Conservation (phyloP, 768 basidiomycete species). For the Suillus decipiens region DNA sequence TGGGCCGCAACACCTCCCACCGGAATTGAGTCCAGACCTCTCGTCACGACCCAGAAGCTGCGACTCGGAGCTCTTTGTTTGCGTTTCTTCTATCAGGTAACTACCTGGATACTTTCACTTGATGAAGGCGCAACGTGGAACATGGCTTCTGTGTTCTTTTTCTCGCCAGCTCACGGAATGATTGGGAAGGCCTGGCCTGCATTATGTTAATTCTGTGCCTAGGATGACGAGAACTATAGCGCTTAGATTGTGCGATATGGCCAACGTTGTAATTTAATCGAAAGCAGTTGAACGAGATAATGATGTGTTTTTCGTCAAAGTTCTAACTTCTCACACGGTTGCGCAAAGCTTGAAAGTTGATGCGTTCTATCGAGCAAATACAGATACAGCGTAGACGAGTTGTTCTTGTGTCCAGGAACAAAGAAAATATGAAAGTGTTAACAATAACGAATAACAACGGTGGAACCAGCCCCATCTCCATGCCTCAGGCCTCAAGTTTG, state of each 20-base stretch:
- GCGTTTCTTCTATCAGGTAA: neutral
- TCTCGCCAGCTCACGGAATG: neutral
- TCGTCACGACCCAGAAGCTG: slow-evolving; percentile 18
- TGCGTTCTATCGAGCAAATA: slow-evolving; percentile 14
- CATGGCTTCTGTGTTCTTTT: neutral
- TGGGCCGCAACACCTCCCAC: neutral
- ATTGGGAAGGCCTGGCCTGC: neutral
- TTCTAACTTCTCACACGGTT: neutral
- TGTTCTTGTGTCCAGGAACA: slow-evolving; percentile 17
- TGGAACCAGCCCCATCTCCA: no score
- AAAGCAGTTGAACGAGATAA: no score
- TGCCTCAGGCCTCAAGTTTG: no score
- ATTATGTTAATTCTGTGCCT: neutral
- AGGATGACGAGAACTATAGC: neutral
- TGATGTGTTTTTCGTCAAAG: neutral
- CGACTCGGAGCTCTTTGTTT: neutral
- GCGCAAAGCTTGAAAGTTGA: neutral
- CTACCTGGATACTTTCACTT: neutral
- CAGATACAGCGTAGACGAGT: slow-evolving; percentile 15
- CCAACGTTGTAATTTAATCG: neutral
- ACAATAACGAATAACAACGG: no score
- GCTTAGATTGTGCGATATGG: neutral
- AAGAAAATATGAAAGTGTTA: neutral
- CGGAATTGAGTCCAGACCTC: neutral
- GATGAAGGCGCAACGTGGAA: neutral